Conservation (phyloP, 2,329 filamentous ascomycete species). For the Xylaria sp. region DNA sequence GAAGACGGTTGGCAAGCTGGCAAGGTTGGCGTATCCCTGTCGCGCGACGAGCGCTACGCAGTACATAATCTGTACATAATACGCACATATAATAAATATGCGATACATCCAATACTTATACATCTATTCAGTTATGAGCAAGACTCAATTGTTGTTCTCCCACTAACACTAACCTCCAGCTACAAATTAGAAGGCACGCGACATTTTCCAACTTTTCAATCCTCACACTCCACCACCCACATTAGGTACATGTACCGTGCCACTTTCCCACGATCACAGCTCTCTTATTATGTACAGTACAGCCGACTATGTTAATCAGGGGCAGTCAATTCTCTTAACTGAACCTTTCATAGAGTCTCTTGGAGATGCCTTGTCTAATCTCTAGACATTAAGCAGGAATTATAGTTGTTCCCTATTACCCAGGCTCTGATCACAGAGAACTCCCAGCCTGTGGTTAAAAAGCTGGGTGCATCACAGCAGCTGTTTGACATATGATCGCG, state of each 20-base stretch:
- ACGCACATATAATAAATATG: too few relatives aligned
- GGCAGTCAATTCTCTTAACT: too few relatives aligned
- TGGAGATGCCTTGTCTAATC: too few relatives aligned
- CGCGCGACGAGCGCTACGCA: slow-evolving; percentile 8
- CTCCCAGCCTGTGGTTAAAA: not conserved
- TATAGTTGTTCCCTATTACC: not conserved
- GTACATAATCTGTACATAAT: too few relatives aligned
- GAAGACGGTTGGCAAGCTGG: slow-evolving; percentile 23
- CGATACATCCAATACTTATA: too few relatives aligned
- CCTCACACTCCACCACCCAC: not conserved
- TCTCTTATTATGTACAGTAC: not conserved
- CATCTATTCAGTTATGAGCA: not conserved
- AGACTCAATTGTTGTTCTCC: not conserved
- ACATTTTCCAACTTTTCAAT: not conserved
- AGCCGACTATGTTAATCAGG: not conserved
- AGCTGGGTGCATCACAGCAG: too few relatives aligned
- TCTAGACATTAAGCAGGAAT: not conserved
- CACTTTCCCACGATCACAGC: not conserved
- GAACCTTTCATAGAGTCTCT: too few relatives aligned
- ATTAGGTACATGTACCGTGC: too few relatives aligned
- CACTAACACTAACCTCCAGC: too few relatives aligned
- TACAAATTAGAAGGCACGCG: not conserved
- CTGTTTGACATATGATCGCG: slow-evolving; percentile 13
- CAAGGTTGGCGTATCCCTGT: slow-evolving; percentile 13
- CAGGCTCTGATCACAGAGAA: not conserved